A percentile compares a stretch with the other conserved stretches of the same genome.
phyloP scores from a whole-genome alignment of 805 yeast genomes.

The Wickerhamiella brachini region DNA sequence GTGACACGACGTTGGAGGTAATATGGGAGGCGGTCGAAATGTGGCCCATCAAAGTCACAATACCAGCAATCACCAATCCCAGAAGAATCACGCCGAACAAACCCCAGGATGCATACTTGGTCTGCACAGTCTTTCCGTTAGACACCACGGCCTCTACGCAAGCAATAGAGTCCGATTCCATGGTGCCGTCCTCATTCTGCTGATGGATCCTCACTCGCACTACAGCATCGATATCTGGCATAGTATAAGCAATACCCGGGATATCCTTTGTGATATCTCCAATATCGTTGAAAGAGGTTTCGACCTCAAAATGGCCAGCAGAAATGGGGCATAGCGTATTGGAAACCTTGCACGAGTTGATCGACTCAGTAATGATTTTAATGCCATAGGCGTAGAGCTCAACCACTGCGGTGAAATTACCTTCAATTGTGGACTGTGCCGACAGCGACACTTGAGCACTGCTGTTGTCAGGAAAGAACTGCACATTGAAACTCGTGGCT shows the following conservation, averaged over 20 bases:
- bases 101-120: slow-evolving; percentile 89
- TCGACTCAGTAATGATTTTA: slow-evolving; percentile 36
- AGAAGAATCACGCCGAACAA: slow-evolving; percentile 82
- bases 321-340: slow-evolving; percentile 66
- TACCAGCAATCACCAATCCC: slow-evolving; percentile 78
- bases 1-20: slow-evolving; percentile 87
- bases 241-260: slow-evolving; percentile 75
- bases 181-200: slow-evolving; percentile 27
- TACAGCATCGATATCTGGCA: slow-evolving; percentile 90
- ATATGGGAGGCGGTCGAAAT: slow-evolving; percentile 91
- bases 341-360: slow-evolving; percentile 52
- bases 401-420: slow-evolving; percentile 52
- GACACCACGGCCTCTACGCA: slow-evolving; percentile 81
- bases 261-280: slow-evolving; percentile 32
- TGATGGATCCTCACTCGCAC: slow-evolving; percentile 60
- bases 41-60: slow-evolving; percentile 77
- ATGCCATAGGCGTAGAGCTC: slow-evolving; percentile 72
- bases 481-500: slow-evolving; percentile 69
- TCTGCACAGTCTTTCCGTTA: slow-evolving; percentile 89
- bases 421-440: slow-evolving; percentile 67
- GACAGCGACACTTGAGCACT: slow-evolving; percentile 53
- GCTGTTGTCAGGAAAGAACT: slow-evolving; percentile 49
- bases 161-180: slow-evolving; percentile 37
- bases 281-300: slow-evolving; percentile 34
- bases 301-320: slow-evolving; percentile 73